Conservation (phyloP, 441 rosid genomes). For the Lepidium campestre region DNA sequence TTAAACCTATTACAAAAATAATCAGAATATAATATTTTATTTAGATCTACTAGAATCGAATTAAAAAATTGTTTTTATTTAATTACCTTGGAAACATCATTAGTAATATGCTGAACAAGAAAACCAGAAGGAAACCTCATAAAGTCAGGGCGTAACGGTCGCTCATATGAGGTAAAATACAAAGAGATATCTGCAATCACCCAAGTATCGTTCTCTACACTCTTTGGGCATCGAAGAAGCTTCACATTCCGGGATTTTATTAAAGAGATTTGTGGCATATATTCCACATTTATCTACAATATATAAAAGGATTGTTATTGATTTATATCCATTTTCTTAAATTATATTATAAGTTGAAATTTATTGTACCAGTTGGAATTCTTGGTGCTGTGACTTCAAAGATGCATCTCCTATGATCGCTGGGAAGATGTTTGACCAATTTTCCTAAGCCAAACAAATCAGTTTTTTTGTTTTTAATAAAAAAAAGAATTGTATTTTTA, state of each 20-base stretch:
- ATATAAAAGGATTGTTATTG: no score
- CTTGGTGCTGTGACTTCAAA: slow-evolving; percentile 19
- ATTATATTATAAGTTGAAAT: no score
- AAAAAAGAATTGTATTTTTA: no score
- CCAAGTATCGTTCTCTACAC: slow-evolving; percentile 36
- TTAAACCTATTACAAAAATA: no score
- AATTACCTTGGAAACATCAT: slow-evolving; percentile 40
- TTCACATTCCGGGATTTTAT: slow-evolving; percentile 37
- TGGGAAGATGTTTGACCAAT: slow-evolving; percentile 33
- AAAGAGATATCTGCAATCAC: slow-evolving; percentile 44
- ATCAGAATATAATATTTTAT: no score
- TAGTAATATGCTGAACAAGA: slow-evolving; percentile 34
- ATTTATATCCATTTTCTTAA: no score
- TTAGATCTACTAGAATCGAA: no score
- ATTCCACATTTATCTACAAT: slow-evolving; percentile 41
- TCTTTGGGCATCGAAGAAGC: slow-evolving; percentile 42
- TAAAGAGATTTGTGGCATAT: slow-evolving; percentile 30
- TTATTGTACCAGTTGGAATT: slow-evolving; percentile 28
- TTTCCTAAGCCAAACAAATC: slow-evolving; percentile 11
- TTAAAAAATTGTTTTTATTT: no score
- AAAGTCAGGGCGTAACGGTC: slow-evolving; percentile 6
- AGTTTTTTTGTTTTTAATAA: neutral
- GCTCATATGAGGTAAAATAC: slow-evolving; percentile 15
- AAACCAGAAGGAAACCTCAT: slow-evolving; percentile 55
- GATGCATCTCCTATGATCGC: slow-evolving; percentile 14